Evolutionary conservation across 2,329 filamentous ascomycete species (phyloP).

Genomic region (Lachnellula arida): DNA sequence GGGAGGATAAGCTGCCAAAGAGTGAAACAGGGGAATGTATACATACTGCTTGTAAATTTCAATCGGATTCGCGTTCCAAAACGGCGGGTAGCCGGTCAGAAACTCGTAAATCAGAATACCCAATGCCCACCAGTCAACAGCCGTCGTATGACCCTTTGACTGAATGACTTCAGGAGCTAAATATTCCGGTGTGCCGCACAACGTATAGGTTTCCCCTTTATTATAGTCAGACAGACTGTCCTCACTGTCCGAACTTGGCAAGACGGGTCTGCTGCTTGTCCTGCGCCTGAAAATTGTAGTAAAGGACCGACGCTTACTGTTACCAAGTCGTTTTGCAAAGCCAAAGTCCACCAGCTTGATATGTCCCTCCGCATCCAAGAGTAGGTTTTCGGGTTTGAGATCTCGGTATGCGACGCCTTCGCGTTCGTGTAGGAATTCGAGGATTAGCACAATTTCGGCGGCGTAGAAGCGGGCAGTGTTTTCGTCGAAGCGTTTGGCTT

Average conservation of each 20-base stretch:
- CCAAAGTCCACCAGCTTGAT: constrained; percentile 83
- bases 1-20: constrained; percentile 32
- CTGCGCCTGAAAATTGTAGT: background rate
- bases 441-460: constrained; percentile 75
- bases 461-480: constrained; percentile 75
- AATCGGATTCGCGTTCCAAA: constrained; percentile 82
- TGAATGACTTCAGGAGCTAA: constrained; percentile 80
- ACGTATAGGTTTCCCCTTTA: constrained; percentile 69
- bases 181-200: constrained; percentile 81
- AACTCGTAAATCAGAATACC: constrained; percentile 84
- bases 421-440: constrained; percentile 75
- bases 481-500: constrained; percentile 75
- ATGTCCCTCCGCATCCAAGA: constrained; percentile 72
- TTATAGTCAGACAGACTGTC: constrained; percentile 8
- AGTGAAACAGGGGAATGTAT: constrained; percentile 7
- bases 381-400: constrained; percentile 76
- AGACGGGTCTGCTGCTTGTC: background rate
- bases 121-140: constrained; percentile 85
- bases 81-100: constrained; percentile 77
- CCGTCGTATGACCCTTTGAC: constrained; percentile 70
- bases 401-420: constrained; percentile 78
- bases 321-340: constrained; percentile 74
- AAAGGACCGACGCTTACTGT: constrained; percentile 36
- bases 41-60: constrained; percentile 77
- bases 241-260: background rate